phyloP scores from a whole-genome alignment of 371 early-diverging fungal genomes.

The Blakeslea trispora region DNA sequence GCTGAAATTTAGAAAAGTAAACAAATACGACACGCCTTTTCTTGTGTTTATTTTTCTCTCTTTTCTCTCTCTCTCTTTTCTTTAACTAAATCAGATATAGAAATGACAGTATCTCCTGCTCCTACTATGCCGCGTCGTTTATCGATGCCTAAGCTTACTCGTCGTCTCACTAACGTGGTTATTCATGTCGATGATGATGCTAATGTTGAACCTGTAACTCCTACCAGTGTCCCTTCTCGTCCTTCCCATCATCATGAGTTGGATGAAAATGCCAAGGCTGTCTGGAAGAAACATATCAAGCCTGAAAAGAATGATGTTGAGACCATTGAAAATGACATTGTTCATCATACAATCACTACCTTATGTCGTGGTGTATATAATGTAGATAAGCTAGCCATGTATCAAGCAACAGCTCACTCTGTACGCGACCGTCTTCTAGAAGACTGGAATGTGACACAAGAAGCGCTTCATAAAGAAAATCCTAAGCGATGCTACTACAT shows the following conservation, averaged over 20 bases:
- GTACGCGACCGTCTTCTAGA: conserved; percentile 88
- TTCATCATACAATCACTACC: conserved; percentile 79
- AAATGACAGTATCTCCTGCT: conserved; percentile 14
- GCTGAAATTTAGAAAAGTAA: too few species aligned
- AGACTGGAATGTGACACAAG: conserved; percentile 87
- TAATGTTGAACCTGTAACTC: conserved; percentile 19
- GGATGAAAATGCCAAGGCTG: neutral
- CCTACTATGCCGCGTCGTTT: conserved; percentile 18
- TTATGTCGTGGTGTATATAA: conserved; percentile 79
- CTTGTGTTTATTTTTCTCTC: too few species aligned
- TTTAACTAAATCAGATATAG: neutral
- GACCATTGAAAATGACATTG: conserved; percentile 73
- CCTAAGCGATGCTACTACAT: conserved; percentile 93
- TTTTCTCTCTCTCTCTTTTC: neutral
- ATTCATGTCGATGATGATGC: conserved; percentile 22
- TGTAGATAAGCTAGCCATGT: conserved; percentile 83
- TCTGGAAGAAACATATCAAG: conserved; percentile 15
- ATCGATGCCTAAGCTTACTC: conserved; percentile 27
- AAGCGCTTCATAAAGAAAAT: conserved; percentile 49
- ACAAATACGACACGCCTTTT: too few species aligned
- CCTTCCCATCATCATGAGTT: neutral
- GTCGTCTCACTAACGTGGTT: conserved; percentile 26
- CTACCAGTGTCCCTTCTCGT: conserved; percentile 18
- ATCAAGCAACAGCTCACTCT: conserved; percentile 83
- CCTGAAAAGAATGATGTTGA: conserved; percentile 47